Base-by-base conservation (phyloP, 139 green algal genomes). In the Pleodorina starrii region DNA sequence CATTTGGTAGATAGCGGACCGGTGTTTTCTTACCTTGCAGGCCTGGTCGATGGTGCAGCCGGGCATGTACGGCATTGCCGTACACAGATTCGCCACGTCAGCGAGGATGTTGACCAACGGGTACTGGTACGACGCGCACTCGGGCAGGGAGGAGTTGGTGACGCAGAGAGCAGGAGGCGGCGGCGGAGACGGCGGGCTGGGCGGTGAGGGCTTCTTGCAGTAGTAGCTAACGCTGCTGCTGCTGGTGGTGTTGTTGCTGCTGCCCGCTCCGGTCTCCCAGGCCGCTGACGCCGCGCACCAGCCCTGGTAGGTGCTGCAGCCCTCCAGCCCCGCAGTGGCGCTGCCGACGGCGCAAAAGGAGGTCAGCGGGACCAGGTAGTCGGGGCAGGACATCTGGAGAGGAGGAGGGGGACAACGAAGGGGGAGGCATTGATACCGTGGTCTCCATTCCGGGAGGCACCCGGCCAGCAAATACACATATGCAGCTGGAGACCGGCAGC, bases 1-100 rank as follows among this genome's bases (percentile, higher is more conserved):
- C n/a, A n/a, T n/a, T n/a, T n/a, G n/a, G n/a, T n/a, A n/a, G n/a
- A n/a, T n/a, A n/a, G n/a, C n/a, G n/a, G n/a, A n/a, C n/a, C n/a
- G n/a, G n/a, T n/a, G n/a, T n/a, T n/a, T n/a, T n/a, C n/a, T n/a
- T 66, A 82, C 86, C 75, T 72, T n/a, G 86, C 86, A 90, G 27
- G 86, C 86, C 21, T 7, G 3, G 10, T 32, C n/a, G 32, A 90
- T 35, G 16, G 59, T 82, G 76, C 86, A 90, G 57, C 86, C 86
- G 5, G 75, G 73, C 86, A 90, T 90, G 86, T 90, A 63, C 23
- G 86, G 60, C 86, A 90, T 90, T 11, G 75, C 17, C 0, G 43
- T 43, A 35, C 86, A 90, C 36, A 90, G 59, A 14, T 25, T 32
- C 0, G 0, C 16, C 40, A 90, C 32, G 46, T 90, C 86, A 14